These are phyloP conservation scores for Ceratocystis smalleyi DNA, from an alignment of 2,329 filamentous ascomycete species.

Conservation along the genomic window DNA sequence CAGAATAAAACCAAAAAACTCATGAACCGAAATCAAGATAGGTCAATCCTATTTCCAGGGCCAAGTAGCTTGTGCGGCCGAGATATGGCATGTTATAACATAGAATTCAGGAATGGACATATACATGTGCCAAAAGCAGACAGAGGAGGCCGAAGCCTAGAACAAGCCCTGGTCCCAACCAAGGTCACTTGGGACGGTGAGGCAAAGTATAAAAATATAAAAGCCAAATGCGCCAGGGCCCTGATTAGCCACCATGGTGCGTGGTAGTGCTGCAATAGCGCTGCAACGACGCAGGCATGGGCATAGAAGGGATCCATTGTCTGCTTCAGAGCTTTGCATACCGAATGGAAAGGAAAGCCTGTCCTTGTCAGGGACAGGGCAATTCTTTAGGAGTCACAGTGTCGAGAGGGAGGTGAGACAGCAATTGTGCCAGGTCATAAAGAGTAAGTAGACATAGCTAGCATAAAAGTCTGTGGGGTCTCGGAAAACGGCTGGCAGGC, in stretches of 20 bases:
- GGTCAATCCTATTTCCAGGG: not conserved
- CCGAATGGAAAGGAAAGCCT: not conserved
- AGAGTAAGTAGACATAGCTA: not conserved
- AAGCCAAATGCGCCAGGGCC: not conserved
- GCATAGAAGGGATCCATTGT: not conserved
- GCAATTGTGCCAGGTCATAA: not conserved
- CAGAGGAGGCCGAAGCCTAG: not conserved
- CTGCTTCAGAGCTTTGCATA: constrained; percentile 1
- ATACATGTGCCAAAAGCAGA: not conserved
- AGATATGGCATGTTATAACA: not conserved
- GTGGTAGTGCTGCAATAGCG: not conserved
- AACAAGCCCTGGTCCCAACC: not conserved
- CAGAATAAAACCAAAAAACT: not conserved
- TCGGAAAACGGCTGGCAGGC: not conserved
- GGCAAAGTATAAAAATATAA: not conserved
- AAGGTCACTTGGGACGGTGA: not conserved
- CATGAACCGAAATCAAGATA: not conserved
- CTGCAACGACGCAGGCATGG: not conserved
- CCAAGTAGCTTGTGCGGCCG: not conserved
- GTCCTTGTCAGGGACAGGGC: not conserved
- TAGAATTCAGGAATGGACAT: not conserved
- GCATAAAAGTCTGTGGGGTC: not conserved
- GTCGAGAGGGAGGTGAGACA: not conserved
- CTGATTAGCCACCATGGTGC: not conserved
- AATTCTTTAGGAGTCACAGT: not conserved